Base-by-base conservation (phyloP, 2,329 filamentous ascomycete genomes). In the Exophiala bonariae region DNA sequence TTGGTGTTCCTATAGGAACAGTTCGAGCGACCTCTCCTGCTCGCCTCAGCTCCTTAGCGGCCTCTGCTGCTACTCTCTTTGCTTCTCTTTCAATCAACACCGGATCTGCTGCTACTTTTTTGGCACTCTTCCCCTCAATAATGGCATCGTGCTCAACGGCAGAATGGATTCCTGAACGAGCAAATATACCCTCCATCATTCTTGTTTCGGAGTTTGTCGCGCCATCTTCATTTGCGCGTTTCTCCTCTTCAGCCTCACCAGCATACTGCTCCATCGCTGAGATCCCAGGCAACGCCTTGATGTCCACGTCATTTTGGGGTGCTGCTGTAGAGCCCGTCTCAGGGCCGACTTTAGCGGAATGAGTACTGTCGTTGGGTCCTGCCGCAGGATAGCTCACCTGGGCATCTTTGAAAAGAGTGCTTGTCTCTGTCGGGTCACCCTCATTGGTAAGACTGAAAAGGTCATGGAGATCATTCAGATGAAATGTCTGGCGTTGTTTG, bases 91-190 rank as follows among this genome's bases (percentile, higher is more conserved):
- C 85, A 38, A 96, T 82, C 56, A 95, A 85, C 18, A 80, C 80
- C 3, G 83, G 83, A 60, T 96, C 88, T 0, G 89, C 87, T 52
- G 82, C 79, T 14, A 88, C 73, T 45, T 82, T 82, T 41, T 81
- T 81, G 58, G 83, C 86, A 11, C 41, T 26, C 26, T 44, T 55
- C 31, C 86, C 86, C 57, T 85, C 87, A 59, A 97, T 81, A 60
- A 97, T 95, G 43, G 89, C 81, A 57, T 97, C 93, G 63, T 99
- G 93, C 60, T 96, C 89, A 35, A 96, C 81, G 0, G 91, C 89
- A n/a, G 87, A 90, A 60, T 95, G 90, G 1, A 97, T 87, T 2
- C 85, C 87, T 1, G 89, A 87, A 32, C 85, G 83, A 1, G 90
- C 85, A 63, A 97, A 96, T 44, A 99, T 89, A 41, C 87, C 87